Conservation (phyloP, 805 yeast species). For the Wickerhamiella spandovensis region DNA sequence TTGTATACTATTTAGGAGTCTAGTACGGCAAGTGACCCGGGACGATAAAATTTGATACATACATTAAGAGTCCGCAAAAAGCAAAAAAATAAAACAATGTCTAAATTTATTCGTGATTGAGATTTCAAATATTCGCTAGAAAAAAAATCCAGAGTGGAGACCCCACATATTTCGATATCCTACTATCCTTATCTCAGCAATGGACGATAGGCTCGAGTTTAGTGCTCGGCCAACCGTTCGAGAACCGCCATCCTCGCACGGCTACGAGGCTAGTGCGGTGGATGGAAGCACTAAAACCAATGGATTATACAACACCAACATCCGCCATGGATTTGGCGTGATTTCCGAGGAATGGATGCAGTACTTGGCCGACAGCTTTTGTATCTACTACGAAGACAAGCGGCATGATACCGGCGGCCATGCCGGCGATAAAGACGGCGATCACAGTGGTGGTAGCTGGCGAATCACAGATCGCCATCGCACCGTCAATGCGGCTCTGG, state of each 20-base stretch:
- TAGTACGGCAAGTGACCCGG: no score
- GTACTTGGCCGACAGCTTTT: conserved; percentile 38
- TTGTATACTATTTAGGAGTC: no score
- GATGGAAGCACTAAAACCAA: conserved; percentile 1
- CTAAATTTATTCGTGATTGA: no score
- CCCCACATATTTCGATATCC: background rate
- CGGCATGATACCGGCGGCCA: conserved; percentile 80
- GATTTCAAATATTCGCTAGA: no score
- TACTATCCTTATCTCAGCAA: background rate
- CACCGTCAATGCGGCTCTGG: conserved; percentile 85
- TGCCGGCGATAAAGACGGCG: conserved; percentile 42
- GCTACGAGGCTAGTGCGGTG: background rate
- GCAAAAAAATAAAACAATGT: no score
- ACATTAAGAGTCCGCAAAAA: no score
- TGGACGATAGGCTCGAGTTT: conserved; percentile 3
- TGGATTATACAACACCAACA: conserved; percentile 22
- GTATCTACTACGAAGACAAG: conserved; percentile 79
- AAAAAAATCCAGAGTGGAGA: background rate
- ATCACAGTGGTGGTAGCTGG: conserved; percentile 51
- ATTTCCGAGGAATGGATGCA: conserved; percentile 17
- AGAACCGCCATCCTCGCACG: background rate
- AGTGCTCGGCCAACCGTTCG: background rate
- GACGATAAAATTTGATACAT: no score
- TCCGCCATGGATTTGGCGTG: conserved; percentile 44
- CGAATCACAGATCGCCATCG: conserved; percentile 83